phyloP scores from a whole-genome alignment of 805 yeast species.

The Cyberlindnera mississippiensis region DNA sequence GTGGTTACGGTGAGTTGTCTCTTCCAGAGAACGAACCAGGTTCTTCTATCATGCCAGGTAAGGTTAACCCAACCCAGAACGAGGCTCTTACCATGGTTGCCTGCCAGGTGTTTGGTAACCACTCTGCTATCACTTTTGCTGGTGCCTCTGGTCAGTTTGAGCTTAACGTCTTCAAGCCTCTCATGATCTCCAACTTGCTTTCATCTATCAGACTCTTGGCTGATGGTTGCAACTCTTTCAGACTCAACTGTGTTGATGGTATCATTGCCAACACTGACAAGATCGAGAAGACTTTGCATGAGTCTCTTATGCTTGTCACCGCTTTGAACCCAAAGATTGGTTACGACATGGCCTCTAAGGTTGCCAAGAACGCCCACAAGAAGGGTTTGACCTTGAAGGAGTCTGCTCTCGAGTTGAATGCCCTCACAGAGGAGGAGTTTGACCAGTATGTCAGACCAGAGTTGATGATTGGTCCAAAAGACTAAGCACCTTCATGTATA shows the following conservation, averaged over 20 bases:
- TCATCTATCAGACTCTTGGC: slow-evolving; percentile 84
- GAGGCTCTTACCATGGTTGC: slow-evolving; percentile 99
- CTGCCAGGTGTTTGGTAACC: slow-evolving; percentile 96
- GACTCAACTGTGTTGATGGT: slow-evolving; percentile 93
- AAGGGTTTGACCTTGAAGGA: slow-evolving; percentile 95
- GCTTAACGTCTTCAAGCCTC: slow-evolving; percentile 97
- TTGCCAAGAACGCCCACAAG: slow-evolving; percentile 98
- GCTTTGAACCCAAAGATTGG: slow-evolving; percentile 99
- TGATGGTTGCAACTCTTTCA: slow-evolving; percentile 87
- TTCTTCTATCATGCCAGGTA: slow-evolving; percentile 99
- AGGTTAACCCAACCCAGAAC: slow-evolving; percentile 98
- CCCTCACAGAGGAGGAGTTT: slow-evolving; percentile 78
- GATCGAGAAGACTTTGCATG: slow-evolving; percentile 83
- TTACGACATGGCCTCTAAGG: slow-evolving; percentile 95
- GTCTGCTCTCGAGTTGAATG: slow-evolving; percentile 89
- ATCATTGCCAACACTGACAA: slow-evolving; percentile 84
- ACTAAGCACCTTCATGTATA: slow-evolving; percentile 3
- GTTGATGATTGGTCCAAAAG: slow-evolving; percentile 93
- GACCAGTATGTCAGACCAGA: slow-evolving; percentile 98
- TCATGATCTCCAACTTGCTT: slow-evolving; percentile 85
- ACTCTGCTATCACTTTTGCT: slow-evolving; percentile 90
- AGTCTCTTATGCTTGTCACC: slow-evolving; percentile 96
- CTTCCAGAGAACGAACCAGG: slow-evolving; percentile 99
- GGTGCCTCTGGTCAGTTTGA: slow-evolving; percentile 99
- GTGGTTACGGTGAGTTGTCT: slow-evolving; percentile 95